Base-by-base conservation (phyloP, 192 early-diverging fungal species). In the Phlyctochytrium planicorne region DNA sequence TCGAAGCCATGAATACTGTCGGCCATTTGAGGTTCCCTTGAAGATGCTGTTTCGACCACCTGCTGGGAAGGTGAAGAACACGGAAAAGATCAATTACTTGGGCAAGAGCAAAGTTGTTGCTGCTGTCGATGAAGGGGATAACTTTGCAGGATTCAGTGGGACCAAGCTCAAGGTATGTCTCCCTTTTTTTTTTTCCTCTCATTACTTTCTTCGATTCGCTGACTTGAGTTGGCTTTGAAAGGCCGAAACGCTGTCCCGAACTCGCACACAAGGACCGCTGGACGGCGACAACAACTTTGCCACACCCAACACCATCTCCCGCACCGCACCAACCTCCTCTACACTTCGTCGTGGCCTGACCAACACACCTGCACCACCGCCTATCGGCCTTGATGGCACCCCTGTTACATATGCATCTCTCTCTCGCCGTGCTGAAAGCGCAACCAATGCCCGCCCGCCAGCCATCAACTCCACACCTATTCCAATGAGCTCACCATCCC, bases 41-140 rank as follows among this genome's bases (percentile, higher is more conserved):
- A 84, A 87, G 27, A 79, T 88, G 12, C 77, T 96, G n/a, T 98
- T 91, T 79, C 75, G 90, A 55, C 97, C 97, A 35, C 24, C 84
- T 88, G 30, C 88, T 88, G 52, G 86, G 84, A 94, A 91, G 72
- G 82, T 98, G 53, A 92, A 93, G 78, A 93, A 92, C 73, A 79
- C 87, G 6, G 82, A 88, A 57, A 91, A 90, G 75, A 87, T 90
- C 40, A 88, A 91, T 60, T 92, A 91, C 65, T 66, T 93, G 57
- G 92, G 90, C 23, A 88, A 82, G 34, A 82, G 90, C 62, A 92
- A 90, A 70, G 91, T 97, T 60, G 89, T 97, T 72, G 93, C 94
- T 20, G 89, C 84, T 0, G 85, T 83, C 3, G 86, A 91, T 52
- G 75, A 77, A 1, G 66, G 67, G 1, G 87, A 91, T 61, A 70